phyloP scores from a whole-genome alignment of 179 eudicot genomes.

The Silene coronaria region DNA sequence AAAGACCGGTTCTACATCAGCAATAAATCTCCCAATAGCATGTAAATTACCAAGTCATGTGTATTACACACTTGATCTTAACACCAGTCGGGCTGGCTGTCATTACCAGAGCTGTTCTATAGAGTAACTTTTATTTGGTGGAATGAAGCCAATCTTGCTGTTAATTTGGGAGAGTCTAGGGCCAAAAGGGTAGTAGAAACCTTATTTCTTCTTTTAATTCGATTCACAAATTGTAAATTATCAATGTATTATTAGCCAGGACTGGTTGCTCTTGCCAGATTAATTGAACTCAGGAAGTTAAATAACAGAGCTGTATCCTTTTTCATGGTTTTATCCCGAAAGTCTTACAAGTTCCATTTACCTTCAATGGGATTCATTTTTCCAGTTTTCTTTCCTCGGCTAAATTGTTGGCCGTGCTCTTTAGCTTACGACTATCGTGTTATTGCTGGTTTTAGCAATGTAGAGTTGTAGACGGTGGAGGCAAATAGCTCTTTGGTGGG shows the following conservation, averaged over 20 bases:
- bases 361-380: too few relatives aligned
- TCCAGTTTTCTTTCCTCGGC: too few relatives aligned
- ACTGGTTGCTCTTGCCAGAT: constrained; percentile 11
- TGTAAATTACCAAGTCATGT: constrained; percentile 27
- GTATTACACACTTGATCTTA: constrained; percentile 10
- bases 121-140: background rate
- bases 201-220: constrained; percentile 19
- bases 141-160: constrained; percentile 12
- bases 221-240: constrained; percentile 29
- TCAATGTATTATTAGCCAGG: constrained; percentile 18
- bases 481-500: too few relatives aligned
- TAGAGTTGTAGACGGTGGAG: too few relatives aligned
- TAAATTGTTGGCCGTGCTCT: too few relatives aligned
- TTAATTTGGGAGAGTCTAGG: constrained; percentile 28
- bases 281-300: constrained; percentile 3
- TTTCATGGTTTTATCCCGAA: background rate
- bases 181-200: constrained; percentile 7
- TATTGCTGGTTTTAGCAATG: too few relatives aligned
- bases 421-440: too few relatives aligned
- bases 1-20: constrained; percentile 57
- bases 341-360: background rate
- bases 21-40: constrained; percentile 24
- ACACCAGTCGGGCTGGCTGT: background rate
- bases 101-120: constrained; percentile 14
- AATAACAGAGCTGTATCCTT: constrained; percentile 2